phyloP scores from a whole-genome alignment of 106 monocot genomes.

The Chionographis japonica region DNA sequence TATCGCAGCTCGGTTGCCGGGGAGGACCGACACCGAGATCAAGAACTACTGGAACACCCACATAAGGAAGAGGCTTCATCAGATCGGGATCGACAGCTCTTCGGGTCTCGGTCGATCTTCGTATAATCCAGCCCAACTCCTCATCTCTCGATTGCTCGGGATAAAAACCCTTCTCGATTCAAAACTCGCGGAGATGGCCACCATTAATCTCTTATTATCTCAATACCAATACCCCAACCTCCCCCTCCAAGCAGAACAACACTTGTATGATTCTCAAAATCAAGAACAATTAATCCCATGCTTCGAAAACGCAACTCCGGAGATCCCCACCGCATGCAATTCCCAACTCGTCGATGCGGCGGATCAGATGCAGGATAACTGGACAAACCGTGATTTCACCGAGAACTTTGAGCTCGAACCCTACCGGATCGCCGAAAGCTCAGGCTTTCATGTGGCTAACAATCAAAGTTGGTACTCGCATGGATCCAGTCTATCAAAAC shows the following conservation, averaged over 20 bases:
- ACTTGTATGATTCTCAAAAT: neutral
- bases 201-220: constrained; percentile 10
- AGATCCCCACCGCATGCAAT: constrained; percentile 2
- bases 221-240: constrained; percentile 13
- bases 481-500: too few relatives aligned
- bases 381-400: too few relatives aligned
- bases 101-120: constrained; percentile 31
- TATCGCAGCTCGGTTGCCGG: constrained; percentile 64
- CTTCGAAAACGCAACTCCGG: neutral
- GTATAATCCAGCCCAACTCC: constrained; percentile 19
- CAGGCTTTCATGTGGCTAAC: constrained; percentile 1
- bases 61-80: constrained; percentile 67
- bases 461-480: constrained; percentile 4
- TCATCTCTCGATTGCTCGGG: constrained; percentile 25
- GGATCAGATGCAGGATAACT: constrained; percentile 12
- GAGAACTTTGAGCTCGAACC: neutral
- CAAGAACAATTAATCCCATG: neutral
- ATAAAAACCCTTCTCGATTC: constrained; percentile 30
- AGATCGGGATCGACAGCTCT: constrained; percentile 71
- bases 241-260: neutral
- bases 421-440: neutral
- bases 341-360: constrained; percentile 3
- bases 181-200: constrained; percentile 36
- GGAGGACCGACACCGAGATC: constrained; percentile 74
- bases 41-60: constrained; percentile 86